phyloP scores from a whole-genome alignment of 306 rosid genomes.

The Coriaria nepalensis region DNA sequence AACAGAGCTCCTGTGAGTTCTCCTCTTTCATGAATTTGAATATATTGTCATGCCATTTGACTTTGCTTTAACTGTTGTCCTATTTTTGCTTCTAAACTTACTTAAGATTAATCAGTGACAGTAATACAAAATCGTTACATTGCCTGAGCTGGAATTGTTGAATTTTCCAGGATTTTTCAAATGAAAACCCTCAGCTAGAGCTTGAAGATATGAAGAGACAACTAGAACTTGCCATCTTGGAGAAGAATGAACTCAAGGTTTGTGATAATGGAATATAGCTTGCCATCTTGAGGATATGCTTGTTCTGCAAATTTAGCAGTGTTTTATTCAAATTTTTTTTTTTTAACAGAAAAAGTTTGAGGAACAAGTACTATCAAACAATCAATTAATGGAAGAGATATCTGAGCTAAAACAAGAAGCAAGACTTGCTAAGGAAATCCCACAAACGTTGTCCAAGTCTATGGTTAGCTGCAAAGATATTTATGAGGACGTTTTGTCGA shows the following conservation, averaged over 20 bases:
- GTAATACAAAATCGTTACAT: background rate
- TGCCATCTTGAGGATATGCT: background rate
- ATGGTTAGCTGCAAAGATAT: slow-evolving; percentile 41
- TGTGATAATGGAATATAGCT: slow-evolving; percentile 9
- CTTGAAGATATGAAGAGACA: slow-evolving; percentile 46
- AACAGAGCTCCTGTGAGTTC: slow-evolving; percentile 53
- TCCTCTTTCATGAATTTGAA: slow-evolving; percentile 9
- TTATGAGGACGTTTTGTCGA: slow-evolving; percentile 50
- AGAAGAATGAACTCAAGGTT: slow-evolving; percentile 70
- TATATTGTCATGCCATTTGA: background rate
- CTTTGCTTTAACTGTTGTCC: slow-evolving; percentile 13
- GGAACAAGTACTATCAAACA: slow-evolving; percentile 32
- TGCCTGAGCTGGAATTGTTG: background rate
- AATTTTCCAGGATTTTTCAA: slow-evolving; percentile 27
- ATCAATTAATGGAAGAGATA: slow-evolving; percentile 27
- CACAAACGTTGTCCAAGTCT: slow-evolving; percentile 35
- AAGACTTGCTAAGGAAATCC: slow-evolving; percentile 31
- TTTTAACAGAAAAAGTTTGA: slow-evolving; percentile 46
- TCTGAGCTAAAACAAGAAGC: slow-evolving; percentile 46
- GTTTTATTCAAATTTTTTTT: slow-evolving; percentile 2
- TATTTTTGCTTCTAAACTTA: background rate
- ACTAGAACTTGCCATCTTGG: slow-evolving; percentile 45
- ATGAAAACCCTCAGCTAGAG: slow-evolving; percentile 34
- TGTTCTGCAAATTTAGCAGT: background rate
- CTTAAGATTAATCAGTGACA: background rate